Evolutionary conservation across 768 basidiomycete genomes (phyloP).

Genomic region (Leccinum variicolor): DNA sequence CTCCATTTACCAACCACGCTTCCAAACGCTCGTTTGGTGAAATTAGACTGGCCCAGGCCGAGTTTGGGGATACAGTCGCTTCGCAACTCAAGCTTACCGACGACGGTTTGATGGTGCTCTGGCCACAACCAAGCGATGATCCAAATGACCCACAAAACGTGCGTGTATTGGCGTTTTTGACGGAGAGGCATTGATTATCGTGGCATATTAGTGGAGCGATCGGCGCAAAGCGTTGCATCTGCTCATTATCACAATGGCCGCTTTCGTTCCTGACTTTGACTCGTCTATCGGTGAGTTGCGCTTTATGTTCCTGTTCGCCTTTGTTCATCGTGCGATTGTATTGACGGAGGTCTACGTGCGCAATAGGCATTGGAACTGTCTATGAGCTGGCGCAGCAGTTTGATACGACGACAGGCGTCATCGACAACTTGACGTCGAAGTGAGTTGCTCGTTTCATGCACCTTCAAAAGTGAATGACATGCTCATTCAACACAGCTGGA

Average conservation of each 20-base stretch:
- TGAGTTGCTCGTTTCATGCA: conserved; percentile 2
- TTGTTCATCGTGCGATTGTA: not conserved
- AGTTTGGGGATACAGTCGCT: conserved; percentile 48
- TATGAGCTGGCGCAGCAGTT: conserved; percentile 46
- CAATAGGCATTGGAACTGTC: conserved; percentile 44
- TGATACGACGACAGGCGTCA: conserved; percentile 42
- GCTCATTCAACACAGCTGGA: conserved; percentile 34
- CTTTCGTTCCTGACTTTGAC: conserved; percentile 53
- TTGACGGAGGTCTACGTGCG: not conserved
- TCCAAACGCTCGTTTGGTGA: not conserved
- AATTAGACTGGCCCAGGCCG: conserved; percentile 42
- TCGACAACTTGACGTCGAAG: conserved; percentile 51
- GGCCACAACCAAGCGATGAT: conserved; percentile 52
- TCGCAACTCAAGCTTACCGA: conserved; percentile 42
- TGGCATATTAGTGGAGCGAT: conserved; percentile 39
- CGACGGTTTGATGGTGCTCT: conserved; percentile 47
- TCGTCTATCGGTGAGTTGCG: conserved; percentile 43
- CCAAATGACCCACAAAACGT: conserved; percentile 55
- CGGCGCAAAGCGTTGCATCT: conserved; percentile 44
- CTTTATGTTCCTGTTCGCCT: no score
- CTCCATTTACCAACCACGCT: not conserved
- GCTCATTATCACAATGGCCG: conserved; percentile 46
- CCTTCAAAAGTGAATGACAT: not conserved
- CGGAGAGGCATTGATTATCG: not conserved
- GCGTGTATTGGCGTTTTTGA: conserved; percentile 7